Percentiles rank a stretch among this genome's conserved stretches.
Conservation (phyloP, 495 filamentous ascomycete genomes). For the Talaromyces proteolyticus region DNA sequence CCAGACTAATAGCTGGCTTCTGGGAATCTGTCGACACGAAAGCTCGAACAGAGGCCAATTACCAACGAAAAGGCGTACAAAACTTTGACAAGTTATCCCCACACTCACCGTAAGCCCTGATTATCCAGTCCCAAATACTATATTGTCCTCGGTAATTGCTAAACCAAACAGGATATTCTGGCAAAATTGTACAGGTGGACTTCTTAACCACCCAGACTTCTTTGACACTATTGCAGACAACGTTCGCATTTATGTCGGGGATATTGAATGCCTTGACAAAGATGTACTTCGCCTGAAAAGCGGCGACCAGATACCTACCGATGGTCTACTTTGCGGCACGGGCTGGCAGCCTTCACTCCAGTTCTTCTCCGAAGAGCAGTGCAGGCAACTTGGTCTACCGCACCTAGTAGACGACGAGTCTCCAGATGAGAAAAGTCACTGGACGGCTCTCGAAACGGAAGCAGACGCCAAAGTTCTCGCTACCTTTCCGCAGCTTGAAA, state of each 20-base stretch:
- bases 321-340: constrained; percentile 34
- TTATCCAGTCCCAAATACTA: background rate
- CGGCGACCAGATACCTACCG: constrained; percentile 18
- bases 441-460: constrained; percentile 20
- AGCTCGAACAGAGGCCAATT: background rate
- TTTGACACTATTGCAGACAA: constrained; percentile 29
- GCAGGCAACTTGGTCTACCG: constrained; percentile 20
- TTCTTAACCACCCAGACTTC: constrained; percentile 28
- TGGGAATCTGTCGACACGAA: background rate
- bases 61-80: background rate
- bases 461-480: constrained; percentile 25
- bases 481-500: constrained; percentile 26
- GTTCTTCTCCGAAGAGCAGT: constrained; percentile 14
- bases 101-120: background rate
- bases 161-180: constrained; percentile 28
- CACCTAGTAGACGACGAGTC: constrained; percentile 13
- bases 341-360: constrained; percentile 19
- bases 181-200: constrained; percentile 24
- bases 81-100: constrained; percentile 1
- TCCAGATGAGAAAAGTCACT: constrained; percentile 7
- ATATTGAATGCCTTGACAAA: constrained; percentile 16
- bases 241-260: constrained; percentile 25
- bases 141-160: background rate
- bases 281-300: constrained; percentile 14
- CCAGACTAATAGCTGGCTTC: background rate